Evolutionary conservation across 352 stramenopile genomes (phyloP).

Genomic region (Phytophthora nicotianae): DNA sequence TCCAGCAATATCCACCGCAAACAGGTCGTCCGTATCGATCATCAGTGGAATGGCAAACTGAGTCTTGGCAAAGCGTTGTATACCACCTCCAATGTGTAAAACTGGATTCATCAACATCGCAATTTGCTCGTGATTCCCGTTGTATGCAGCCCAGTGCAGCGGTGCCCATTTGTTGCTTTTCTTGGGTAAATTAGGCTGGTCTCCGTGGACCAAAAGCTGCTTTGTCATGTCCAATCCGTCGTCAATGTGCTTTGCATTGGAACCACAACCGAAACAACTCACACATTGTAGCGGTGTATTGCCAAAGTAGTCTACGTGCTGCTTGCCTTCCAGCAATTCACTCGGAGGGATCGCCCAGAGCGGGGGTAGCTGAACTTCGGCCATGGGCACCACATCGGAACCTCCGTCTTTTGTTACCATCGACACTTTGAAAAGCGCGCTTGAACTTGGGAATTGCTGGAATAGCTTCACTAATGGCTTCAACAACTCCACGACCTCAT

Average conservation of each 20-base stretch:
- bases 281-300: conserved; percentile 81
- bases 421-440: conserved; percentile 44
- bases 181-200: conserved; percentile 77
- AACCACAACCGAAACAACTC: conserved; percentile 80
- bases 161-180: conserved; percentile 73
- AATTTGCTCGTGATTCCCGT: conserved; percentile 73
- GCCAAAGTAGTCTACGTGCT: conserved; percentile 76
- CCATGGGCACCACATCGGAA: conserved; percentile 47
- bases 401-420: conserved; percentile 53
- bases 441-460: not conserved
- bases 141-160: conserved; percentile 78
- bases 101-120: conserved; percentile 57
- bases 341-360: conserved; percentile 40
- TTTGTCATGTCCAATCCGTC: conserved; percentile 67
- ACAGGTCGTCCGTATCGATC: conserved; percentile 59
- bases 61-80: conserved; percentile 26
- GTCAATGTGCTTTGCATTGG: conserved; percentile 59
- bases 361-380: conserved; percentile 51
- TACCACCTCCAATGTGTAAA: conserved; percentile 8
- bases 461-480: conserved; percentile 35
- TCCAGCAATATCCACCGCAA: conserved; percentile 68
- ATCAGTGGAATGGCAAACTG: conserved; percentile 68
- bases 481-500: conserved; percentile 53
- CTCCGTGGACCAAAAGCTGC: conserved; percentile 62
- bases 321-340: conserved; percentile 53